Conservation (phyloP, 257 asterid species). For the Voacanga thouarsii region DNA sequence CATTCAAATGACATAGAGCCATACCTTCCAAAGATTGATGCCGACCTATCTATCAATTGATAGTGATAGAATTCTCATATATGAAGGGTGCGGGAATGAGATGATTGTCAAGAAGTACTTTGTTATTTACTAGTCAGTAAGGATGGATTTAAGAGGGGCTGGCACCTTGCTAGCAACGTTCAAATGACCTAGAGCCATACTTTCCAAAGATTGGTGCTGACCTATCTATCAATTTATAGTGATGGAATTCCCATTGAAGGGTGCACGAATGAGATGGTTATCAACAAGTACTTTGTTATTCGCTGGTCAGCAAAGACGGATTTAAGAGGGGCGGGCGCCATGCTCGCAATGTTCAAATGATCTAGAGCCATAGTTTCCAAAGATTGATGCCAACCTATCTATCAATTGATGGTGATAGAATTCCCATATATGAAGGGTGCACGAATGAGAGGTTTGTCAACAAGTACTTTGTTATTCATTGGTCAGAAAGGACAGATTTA, state of each 20-base stretch:
- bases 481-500: too few species aligned
- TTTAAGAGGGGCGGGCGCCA: too few species aligned
- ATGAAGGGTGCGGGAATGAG: conserved; percentile 24
- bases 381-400: conserved; percentile 7
- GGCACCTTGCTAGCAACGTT: conserved; percentile 18
- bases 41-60: conserved; percentile 9
- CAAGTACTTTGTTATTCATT: conserved; percentile 9
- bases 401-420: conserved; percentile 5
- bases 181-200: conserved; percentile 18
- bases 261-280: conserved; percentile 22
- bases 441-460: conserved; percentile 20
- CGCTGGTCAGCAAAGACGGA: conserved; percentile 19
- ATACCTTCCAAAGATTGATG: conserved; percentile 5
- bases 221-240: conserved; percentile 5
- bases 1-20: too few species aligned
- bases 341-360: too few species aligned
- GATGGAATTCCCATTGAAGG: conserved; percentile 19
- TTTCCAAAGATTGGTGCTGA: conserved; percentile 7
- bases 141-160: too few species aligned
- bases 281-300: conserved; percentile 16
- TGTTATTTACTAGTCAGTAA: conserved; percentile 13
- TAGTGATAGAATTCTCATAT: background rate
- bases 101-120: conserved; percentile 23
- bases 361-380: too few species aligned
- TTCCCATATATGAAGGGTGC: conserved; percentile 18